A percentile compares a stretch with the other conserved stretches of the same genome.
Conservation (phyloP, 352 stramenopile species). For the Aphanomyces invadans region DNA sequence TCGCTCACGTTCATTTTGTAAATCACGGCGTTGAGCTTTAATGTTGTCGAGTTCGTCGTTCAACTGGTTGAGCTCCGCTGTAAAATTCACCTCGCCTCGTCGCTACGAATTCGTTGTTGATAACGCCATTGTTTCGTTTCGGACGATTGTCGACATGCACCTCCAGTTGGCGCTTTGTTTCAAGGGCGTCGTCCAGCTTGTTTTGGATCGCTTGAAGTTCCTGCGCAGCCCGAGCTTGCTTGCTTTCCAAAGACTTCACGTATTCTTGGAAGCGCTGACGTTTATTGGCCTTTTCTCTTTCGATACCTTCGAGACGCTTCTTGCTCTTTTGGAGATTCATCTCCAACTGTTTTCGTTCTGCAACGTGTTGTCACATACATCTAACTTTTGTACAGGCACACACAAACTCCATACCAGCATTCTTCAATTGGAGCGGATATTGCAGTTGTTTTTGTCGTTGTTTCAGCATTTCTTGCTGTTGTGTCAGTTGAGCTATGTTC, state of each 20-base stretch:
- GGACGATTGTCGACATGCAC: too few relatives aligned
- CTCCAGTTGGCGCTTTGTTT: slow-evolving; percentile 3
- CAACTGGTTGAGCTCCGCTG: not conserved
- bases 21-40: slow-evolving; percentile 51
- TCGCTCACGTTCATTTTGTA: slow-evolving; percentile 42
- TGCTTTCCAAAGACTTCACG: slow-evolving; percentile 25
- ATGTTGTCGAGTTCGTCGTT: slow-evolving; percentile 37
- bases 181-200: not conserved
- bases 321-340: slow-evolving; percentile 30
- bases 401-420: slow-evolving; percentile 27
- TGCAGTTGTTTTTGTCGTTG: slow-evolving; percentile 53
- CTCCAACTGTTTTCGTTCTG: slow-evolving; percentile 32
- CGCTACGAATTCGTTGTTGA: not conserved
- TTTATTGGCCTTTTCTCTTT: slow-evolving; percentile 7
- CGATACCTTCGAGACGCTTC: slow-evolving; percentile 1
- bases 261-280: slow-evolving; percentile 11
- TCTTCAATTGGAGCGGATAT: slow-evolving; percentile 53
- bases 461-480: slow-evolving; percentile 48
- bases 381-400: not conserved
- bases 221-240: slow-evolving; percentile 39
- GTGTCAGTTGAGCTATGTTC: slow-evolving; percentile 33
- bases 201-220: not conserved
- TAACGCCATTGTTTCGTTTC: too few relatives aligned
- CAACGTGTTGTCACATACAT: too few relatives aligned
- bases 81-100: not conserved